These are phyloP conservation scores for Penicillium sp. DNA, from an alignment of 2,329 filamentous ascomycete species.

Conservation along the genomic window DNA sequence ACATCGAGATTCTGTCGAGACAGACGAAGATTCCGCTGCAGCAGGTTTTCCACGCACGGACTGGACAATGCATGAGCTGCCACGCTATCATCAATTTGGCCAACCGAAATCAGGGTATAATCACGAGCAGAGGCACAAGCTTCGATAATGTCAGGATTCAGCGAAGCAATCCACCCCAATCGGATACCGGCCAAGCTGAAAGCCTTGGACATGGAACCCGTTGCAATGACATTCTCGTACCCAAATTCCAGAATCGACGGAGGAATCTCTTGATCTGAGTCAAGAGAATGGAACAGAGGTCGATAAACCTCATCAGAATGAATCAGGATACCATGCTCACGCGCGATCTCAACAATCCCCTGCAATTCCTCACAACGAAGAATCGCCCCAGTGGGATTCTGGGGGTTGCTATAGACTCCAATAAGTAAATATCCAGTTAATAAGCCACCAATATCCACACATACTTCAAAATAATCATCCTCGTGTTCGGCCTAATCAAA, in stretches of 20 bases:
- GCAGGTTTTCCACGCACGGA: conserved; percentile 56
- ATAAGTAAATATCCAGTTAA: background rate
- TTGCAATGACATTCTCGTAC: conserved; percentile 65
- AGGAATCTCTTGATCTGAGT: conserved; percentile 50
- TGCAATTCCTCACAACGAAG: conserved; percentile 60
- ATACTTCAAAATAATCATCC: conserved; percentile 61
- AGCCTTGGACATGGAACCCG: conserved; percentile 78
- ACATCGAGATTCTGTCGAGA: conserved; percentile 63
- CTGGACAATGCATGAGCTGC: conserved; percentile 67
- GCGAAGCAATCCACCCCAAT: conserved; percentile 72
- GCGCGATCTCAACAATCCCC: conserved; percentile 62
- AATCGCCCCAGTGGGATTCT: conserved; percentile 75
- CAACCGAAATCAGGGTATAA: conserved; percentile 78
- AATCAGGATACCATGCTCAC: conserved; percentile 61
- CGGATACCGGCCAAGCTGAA: conserved; percentile 75
- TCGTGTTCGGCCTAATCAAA: conserved; percentile 53
- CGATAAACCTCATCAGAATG: conserved; percentile 79
- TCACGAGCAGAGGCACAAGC: conserved; percentile 63
- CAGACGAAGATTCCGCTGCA: conserved; percentile 60
- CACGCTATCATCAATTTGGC: conserved; percentile 70
- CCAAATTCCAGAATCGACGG: conserved; percentile 68
- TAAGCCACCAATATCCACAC: background rate
- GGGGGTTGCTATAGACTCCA: conserved; percentile 57
- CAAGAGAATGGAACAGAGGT: conserved; percentile 68
- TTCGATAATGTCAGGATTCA: conserved; percentile 58